Evolutionary conservation across 2,329 filamentous ascomycete species (phyloP).

Genomic region (Aspergillus jensenii): DNA sequence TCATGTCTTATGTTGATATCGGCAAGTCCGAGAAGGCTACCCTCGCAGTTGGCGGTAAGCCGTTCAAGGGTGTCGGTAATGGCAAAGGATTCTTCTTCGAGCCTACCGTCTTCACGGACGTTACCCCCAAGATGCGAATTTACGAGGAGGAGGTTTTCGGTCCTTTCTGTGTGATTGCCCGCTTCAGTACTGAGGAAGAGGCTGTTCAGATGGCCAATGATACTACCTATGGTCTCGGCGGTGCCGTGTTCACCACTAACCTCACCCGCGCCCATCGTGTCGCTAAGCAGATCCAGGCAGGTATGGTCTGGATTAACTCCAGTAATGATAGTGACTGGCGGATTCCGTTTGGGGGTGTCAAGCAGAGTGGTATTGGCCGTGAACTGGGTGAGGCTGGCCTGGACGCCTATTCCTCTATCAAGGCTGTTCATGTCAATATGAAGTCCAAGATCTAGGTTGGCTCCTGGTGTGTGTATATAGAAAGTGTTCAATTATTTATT

Average conservation of each 20-base stretch:
- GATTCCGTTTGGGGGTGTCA: constrained; percentile 63
- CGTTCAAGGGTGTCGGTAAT: constrained; percentile 51
- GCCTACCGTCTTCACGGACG: constrained; percentile 59
- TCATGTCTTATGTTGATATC: constrained; percentile 67
- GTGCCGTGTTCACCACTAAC: constrained; percentile 48
- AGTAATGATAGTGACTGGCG: constrained; percentile 49
- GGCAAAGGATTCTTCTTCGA: constrained; percentile 66
- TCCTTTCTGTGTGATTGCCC: constrained; percentile 59
- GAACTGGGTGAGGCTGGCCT: constrained; percentile 62
- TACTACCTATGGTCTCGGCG: constrained; percentile 41
- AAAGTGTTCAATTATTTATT: too few species aligned
- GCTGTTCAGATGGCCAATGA: constrained; percentile 60
- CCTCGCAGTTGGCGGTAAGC: constrained; percentile 63
- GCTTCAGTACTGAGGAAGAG: constrained; percentile 61
- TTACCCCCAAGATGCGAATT: constrained; percentile 58
- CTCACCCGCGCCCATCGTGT: constrained; percentile 62
- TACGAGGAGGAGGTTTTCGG: constrained; percentile 65
- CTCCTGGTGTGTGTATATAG: too few species aligned
- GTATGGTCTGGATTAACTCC: constrained; percentile 70
- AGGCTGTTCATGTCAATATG: constrained; percentile 51
- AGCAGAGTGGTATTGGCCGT: constrained; percentile 62
- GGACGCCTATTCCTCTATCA: constrained; percentile 62
- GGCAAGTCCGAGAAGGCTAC: constrained; percentile 72
- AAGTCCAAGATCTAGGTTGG: constrained; percentile 36
- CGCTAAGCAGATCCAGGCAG: constrained; percentile 59